phyloP scores from a whole-genome alignment of 352 stramenopile species.

The Pythium plurisporium region DNA sequence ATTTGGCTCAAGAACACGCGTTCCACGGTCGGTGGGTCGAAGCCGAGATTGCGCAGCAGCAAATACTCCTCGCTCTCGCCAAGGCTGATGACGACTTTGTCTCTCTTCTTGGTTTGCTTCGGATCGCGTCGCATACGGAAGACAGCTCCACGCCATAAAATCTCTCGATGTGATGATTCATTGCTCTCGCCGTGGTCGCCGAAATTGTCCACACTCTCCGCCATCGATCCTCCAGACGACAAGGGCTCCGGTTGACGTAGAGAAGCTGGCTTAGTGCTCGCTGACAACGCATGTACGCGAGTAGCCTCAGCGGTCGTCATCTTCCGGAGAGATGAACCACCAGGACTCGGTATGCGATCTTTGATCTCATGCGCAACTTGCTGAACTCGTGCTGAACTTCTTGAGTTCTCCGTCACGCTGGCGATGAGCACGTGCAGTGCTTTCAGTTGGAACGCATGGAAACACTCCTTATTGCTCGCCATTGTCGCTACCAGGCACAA shows the following conservation, averaged over 20 bases:
- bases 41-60: conserved; percentile 32
- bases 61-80: conserved; percentile 36
- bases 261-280: not conserved
- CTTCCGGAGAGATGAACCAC: not conserved
- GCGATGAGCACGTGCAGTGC: conserved; percentile 2
- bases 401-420: conserved; percentile 3
- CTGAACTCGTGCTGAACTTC: conserved; percentile 4
- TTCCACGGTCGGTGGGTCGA: conserved; percentile 23
- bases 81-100: conserved; percentile 31
- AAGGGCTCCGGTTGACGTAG: not conserved
- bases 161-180: not conserved
- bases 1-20: conserved; percentile 43
- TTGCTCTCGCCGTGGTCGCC: not conserved
- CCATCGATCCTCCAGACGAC: not conserved
- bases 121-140: conserved; percentile 20
- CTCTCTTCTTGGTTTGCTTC: conserved; percentile 25
- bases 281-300: not conserved
- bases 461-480: conserved; percentile 2
- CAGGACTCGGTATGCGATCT: not conserved
- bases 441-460: conserved; percentile 3
- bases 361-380: conserved; percentile 10
- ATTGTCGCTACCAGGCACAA: conserved; percentile 32
- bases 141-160: conserved; percentile 6
- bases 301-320: not conserved
- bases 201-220: not conserved